Percentiles rank a stretch among this genome's conserved stretches.
phyloP scores from a whole-genome alignment of 257 asterid genomes.

The Solanum chaucha region DNA sequence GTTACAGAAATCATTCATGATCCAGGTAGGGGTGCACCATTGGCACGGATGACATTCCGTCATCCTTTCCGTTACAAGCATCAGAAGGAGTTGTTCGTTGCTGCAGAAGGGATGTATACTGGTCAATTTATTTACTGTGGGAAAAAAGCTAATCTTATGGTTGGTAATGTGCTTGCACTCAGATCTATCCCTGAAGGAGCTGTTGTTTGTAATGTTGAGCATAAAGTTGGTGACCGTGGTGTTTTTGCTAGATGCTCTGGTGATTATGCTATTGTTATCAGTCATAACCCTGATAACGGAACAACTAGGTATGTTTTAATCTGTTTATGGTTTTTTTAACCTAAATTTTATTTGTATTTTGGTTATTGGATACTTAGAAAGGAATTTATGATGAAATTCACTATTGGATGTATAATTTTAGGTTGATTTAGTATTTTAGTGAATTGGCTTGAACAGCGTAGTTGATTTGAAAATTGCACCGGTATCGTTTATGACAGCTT shows the following conservation, averaged over 20 bases:
- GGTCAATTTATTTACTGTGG: slow-evolving; percentile 48
- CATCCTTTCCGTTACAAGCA: slow-evolving; percentile 53
- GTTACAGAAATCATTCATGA: slow-evolving; percentile 47
- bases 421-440: not conserved
- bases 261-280: slow-evolving; percentile 40
- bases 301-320: slow-evolving; percentile 22
- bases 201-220: slow-evolving; percentile 45
- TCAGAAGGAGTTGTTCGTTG: slow-evolving; percentile 54
- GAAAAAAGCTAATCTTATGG: slow-evolving; percentile 41
- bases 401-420: not conserved
- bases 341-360: too few species aligned
- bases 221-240: slow-evolving; percentile 20
- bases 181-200: slow-evolving; percentile 43
- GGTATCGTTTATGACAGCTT: not conserved
- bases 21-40: slow-evolving; percentile 50
- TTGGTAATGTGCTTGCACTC: slow-evolving; percentile 38
- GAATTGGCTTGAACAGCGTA: not conserved
- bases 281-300: slow-evolving; percentile 44
- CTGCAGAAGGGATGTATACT: slow-evolving; percentile 51
- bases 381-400: not conserved
- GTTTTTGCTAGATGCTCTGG: slow-evolving; percentile 49
- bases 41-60: slow-evolving; percentile 45
- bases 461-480: not conserved
- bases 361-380: too few species aligned
- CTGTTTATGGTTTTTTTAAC: not conserved